Evolutionary conservation across 164 flowering plant genomes (phyloP).

Genomic region (Houttuynia cordata): DNA sequence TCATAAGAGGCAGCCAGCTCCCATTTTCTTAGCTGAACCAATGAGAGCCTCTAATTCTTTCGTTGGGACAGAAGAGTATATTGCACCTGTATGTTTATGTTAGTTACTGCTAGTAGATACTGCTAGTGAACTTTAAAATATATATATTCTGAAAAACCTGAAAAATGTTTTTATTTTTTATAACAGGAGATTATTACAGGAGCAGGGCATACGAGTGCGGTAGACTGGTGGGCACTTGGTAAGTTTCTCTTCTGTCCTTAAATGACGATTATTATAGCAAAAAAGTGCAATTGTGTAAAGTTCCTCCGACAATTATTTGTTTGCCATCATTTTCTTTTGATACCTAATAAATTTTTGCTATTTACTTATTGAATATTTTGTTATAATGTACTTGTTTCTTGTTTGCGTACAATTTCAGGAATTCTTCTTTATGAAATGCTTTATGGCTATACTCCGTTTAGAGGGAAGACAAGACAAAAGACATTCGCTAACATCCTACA

Average conservation of each 20-base stretch:
- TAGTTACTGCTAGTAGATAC: background rate
- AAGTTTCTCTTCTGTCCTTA: conserved; percentile 11
- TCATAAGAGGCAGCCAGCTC: conserved; percentile 43
- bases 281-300: background rate
- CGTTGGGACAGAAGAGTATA: conserved; percentile 98
- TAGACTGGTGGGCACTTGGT: conserved; percentile 99
- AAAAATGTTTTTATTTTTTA: background rate
- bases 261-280: background rate
- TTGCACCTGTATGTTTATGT: conserved; percentile 71
- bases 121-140: background rate
- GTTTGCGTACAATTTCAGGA: conserved; percentile 26
- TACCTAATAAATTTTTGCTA: background rate
- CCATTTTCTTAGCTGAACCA: conserved; percentile 94
- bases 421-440: conserved; percentile 95
- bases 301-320: too few species aligned
- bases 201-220: conserved; percentile 95
- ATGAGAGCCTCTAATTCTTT: conserved; percentile 97
- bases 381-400: conserved; percentile 1
- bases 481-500: conserved; percentile 87
- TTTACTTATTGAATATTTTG: too few species aligned
- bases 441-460: conserved; percentile 91
- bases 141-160: background rate
- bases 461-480: conserved; percentile 95
- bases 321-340: background rate
- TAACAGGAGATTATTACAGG: conserved; percentile 84